phyloP scores from a whole-genome alignment of 768 basidiomycete species.

The Scleroderma bovista region DNA sequence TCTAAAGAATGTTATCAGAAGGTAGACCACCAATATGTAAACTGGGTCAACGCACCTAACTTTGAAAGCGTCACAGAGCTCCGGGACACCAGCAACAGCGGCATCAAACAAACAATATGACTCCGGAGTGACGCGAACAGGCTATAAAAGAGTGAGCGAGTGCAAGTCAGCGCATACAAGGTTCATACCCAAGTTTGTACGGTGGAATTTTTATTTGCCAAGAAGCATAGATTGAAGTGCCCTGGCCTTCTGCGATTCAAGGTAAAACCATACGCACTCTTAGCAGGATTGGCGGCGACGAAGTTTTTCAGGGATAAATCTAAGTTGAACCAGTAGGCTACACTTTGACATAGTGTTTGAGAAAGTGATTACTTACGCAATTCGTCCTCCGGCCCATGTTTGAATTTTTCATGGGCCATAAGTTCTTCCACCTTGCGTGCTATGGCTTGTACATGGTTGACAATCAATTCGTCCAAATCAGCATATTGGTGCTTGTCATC shows the following conservation, averaged over 20 bases:
- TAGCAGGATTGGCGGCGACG: constrained; percentile 87
- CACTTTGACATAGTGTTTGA: background rate
- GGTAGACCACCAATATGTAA: background rate
- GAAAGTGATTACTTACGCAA: constrained; percentile 62
- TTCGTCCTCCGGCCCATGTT: constrained; percentile 80
- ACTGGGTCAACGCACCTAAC: constrained; percentile 47
- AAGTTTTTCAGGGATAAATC: constrained; percentile 87
- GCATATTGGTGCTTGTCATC: constrained; percentile 78
- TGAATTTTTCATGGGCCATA: constrained; percentile 94
- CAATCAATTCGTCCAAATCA: constrained; percentile 94
- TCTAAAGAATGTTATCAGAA: constrained; percentile 31
- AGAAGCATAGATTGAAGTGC: constrained; percentile 89
- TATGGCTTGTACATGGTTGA: constrained; percentile 94
- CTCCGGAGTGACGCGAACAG: constrained; percentile 81
- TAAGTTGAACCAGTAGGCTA: constrained; percentile 24
- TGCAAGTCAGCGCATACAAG: background rate
- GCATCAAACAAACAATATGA: constrained; percentile 90
- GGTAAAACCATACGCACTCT: constrained; percentile 94
- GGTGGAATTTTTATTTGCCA: constrained; percentile 84
- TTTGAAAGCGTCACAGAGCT: constrained; percentile 97
- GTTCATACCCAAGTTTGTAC: constrained; percentile 82
- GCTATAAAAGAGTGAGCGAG: constrained; percentile 38
- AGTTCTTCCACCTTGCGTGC: constrained; percentile 90
- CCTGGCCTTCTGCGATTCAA: constrained; percentile 87
- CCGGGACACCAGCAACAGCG: constrained; percentile 84